Percentiles rank a stretch among this genome's conserved stretches.
phyloP scores from a whole-genome alignment of 1,284 basidiomycete species.

The Hemileia vastatrix region DNA sequence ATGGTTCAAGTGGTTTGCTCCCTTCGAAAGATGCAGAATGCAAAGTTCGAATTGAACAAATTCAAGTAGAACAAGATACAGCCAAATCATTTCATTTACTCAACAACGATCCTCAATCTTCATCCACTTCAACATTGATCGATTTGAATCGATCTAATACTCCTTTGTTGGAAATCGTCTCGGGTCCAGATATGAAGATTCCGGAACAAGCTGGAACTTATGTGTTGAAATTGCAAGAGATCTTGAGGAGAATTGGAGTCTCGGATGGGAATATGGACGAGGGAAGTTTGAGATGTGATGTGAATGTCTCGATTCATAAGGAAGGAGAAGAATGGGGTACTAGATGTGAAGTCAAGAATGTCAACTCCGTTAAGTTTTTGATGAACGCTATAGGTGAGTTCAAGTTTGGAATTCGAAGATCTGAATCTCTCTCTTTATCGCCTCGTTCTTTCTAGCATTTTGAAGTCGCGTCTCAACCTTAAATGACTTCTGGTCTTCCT shows the following conservation, averaged over 20 bases:
- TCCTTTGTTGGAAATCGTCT: conserved; percentile 91
- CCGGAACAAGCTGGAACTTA: conserved; percentile 87
- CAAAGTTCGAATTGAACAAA: conserved; percentile 80
- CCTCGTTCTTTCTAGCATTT: conserved; percentile 9
- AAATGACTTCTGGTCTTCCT: neutral
- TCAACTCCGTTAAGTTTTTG: conserved; percentile 83
- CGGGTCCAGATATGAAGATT: conserved; percentile 82
- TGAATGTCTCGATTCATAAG: conserved; percentile 73
- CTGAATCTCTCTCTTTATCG: neutral
- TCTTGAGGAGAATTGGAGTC: conserved; percentile 71
- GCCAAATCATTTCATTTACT: conserved; percentile 84
- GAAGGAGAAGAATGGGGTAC: conserved; percentile 64
- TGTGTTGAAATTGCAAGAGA: conserved; percentile 68
- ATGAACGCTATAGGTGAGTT: conserved; percentile 73
- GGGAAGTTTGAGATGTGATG: conserved; percentile 76
- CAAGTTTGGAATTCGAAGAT: too few species aligned
- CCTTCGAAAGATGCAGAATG: too few species aligned
- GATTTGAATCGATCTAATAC: conserved; percentile 86
- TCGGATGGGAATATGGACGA: conserved; percentile 98
- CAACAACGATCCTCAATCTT: conserved; percentile 54
- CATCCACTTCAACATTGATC: conserved; percentile 57
- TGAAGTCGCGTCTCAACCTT: neutral
- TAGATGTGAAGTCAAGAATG: conserved; percentile 93
- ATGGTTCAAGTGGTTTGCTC: conserved; percentile 26
- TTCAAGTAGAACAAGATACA: conserved; percentile 97